phyloP scores from a whole-genome alignment of 306 rosid species.

The Castanea crenata region DNA sequence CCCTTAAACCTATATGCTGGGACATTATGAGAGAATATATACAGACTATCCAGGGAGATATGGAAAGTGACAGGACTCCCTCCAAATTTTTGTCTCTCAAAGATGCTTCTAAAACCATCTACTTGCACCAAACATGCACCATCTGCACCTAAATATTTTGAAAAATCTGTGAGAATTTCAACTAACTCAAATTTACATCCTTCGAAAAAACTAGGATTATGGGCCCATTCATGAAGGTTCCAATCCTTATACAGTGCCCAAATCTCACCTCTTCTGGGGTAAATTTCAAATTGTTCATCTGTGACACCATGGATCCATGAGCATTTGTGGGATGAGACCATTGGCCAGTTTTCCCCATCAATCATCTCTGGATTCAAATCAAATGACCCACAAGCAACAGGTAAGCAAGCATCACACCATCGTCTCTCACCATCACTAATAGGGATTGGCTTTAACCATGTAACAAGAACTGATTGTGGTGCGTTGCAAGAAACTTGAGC shows the following conservation, averaged over 20 bases:
- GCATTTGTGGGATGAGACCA: conserved; percentile 11
- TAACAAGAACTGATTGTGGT: not conserved
- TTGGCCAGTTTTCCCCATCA: not conserved
- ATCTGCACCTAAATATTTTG: conserved; percentile 15
- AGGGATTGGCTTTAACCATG: conserved; percentile 22
- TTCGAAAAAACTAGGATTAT: not conserved
- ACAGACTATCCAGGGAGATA: conserved; percentile 1
- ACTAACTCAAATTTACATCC: conserved; percentile 7
- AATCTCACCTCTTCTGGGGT: conserved; percentile 22
- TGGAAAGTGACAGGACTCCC: conserved; percentile 10
- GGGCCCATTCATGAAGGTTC: conserved; percentile 14
- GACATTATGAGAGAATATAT: conserved; percentile 22
- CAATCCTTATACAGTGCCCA: conserved; percentile 26
- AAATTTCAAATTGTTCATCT: conserved; percentile 23
- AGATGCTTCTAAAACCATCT: conserved; percentile 12
- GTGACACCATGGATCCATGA: conserved; percentile 6
- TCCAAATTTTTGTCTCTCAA: conserved; percentile 10
- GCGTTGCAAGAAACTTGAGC: conserved; percentile 1
- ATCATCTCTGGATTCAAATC: not conserved
- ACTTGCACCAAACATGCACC: conserved; percentile 13
- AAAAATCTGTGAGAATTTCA: conserved; percentile 18
- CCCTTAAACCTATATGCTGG: conserved; percentile 16
- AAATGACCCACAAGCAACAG: conserved; percentile 25
- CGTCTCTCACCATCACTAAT: conserved; percentile 12
- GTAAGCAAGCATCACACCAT: conserved; percentile 27